These are phyloP conservation scores for Lolium multiflorum DNA, from an alignment of 176 grass and related monocot genomes.

Conservation along the genomic window DNA sequence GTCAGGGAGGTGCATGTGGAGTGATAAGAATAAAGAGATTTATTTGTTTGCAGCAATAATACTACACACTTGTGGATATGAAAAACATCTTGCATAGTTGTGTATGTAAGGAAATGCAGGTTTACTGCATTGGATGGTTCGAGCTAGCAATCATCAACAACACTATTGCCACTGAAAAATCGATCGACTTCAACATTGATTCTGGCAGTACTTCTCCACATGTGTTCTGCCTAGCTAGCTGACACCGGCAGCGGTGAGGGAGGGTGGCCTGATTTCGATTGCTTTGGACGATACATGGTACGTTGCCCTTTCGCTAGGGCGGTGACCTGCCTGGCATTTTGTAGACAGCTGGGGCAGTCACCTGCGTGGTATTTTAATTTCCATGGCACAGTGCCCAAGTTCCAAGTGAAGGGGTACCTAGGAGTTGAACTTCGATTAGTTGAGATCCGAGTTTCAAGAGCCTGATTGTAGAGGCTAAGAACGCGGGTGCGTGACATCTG, in stretches of 20 bases:
- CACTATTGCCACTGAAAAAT: neutral
- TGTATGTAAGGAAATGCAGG: neutral
- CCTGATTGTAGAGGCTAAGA: neutral
- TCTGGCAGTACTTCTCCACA: neutral
- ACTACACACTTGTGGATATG: neutral
- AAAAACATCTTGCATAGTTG: neutral
- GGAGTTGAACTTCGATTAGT: neutral
- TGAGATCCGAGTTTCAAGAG: neutral
- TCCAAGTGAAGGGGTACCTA: neutral
- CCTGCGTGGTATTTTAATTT: neutral
- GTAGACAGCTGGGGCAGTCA: neutral
- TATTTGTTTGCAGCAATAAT: neutral
- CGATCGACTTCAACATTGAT: neutral
- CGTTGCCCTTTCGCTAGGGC: neutral
- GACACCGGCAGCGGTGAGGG: neutral
- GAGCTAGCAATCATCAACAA: no score
- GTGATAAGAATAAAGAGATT: neutral
- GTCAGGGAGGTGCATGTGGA: neutral
- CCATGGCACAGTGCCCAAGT: neutral
- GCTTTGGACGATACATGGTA: neutral
- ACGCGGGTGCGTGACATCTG: neutral
- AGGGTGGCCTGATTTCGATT: conserved; percentile 30
- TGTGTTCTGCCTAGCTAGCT: neutral
- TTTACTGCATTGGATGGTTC: neutral
- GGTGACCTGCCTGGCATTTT: neutral